Evolutionary conservation across 164 flowering plant species (phyloP), one percentile per base, ranked within the genome.

Genomic region (Tetrastigma voinierianum): DNA sequence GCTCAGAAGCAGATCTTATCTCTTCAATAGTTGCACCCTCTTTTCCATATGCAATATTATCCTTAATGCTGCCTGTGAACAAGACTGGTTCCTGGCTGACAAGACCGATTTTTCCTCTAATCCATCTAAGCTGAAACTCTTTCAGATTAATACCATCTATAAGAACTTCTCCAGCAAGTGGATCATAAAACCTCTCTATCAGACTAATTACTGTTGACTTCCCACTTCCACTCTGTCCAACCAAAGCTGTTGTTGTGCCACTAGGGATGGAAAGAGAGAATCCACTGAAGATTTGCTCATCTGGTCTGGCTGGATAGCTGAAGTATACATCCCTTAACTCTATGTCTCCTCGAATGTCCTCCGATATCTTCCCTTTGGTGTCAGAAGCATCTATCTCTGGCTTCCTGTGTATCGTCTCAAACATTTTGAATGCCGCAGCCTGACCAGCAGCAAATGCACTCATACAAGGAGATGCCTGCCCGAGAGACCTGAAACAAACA

Each of bases 201-300:
- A 85, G 69, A 67, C 86, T 81, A 24, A 85, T 74, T 21, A 83
- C 85, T 1, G 89, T 85, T 14, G 89, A 85, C 74, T 85, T 85
- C 19, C 89, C 89, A 52, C 89, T 85, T 61, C 89, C 89, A 70
- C 89, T 85, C 51, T 85, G 81, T 25, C 89, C 89, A 48, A 85
- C 89, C 61, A 85, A 64, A 63, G 89, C 89, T 52, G 81, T 72
- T 43, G 85, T 85, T 8, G 77, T 69, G 24, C 89, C 89, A 57
- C 80, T 77, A 2, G 78, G 65, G 40, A 85, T 76, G 18, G 49
- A 77, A 19, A 85, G 78, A 23, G 86, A 81, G 72, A 84, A 82
- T 25, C 86, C 88, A 47, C 66, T 59, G 60, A 81, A 82, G 52
- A 84, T 82, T 19, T 61, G 73, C 57, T 84, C 88, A 62, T 78